These are phyloP conservation scores for Sclerotinia minor DNA, from an alignment of 2,329 filamentous ascomycete genomes.

Conservation along the genomic window DNA sequence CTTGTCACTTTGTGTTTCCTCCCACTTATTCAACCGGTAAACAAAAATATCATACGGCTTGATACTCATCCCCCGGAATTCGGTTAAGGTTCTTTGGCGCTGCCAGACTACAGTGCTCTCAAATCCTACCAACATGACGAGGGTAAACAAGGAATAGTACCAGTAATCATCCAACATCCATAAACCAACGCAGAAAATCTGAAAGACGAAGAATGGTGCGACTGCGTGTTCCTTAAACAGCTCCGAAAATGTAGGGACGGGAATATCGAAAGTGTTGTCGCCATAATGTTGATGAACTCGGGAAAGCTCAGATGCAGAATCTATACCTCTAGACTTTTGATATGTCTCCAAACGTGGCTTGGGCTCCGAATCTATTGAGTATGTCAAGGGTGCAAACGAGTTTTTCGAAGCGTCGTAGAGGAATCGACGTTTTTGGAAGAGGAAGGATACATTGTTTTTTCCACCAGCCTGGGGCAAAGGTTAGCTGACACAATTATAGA, in stretches of 20 bases:
- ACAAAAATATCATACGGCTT: conserved; percentile 96
- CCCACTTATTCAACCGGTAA: conserved; percentile 84
- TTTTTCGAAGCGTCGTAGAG: conserved; percentile 72
- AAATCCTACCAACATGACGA: conserved; percentile 97
- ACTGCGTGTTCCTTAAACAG: conserved; percentile 98
- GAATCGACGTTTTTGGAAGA: conserved; percentile 98
- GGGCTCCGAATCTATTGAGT: conserved; percentile 80
- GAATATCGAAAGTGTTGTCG: conserved; percentile 94
- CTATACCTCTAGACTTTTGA: conserved; percentile 76
- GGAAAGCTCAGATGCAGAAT: conserved; percentile 71
- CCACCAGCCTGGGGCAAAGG: conserved; percentile 58
- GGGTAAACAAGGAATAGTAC: conserved; percentile 99
- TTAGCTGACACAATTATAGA: conserved; percentile 30
- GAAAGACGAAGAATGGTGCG: conserved; percentile 98
- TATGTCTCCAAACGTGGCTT: conserved; percentile 77
- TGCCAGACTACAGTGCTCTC: conserved; percentile 99
- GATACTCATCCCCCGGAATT: conserved; percentile 99
- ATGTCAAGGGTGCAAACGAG: conserved; percentile 79
- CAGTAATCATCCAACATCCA: conserved; percentile 99
- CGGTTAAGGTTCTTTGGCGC: conserved; percentile 88
- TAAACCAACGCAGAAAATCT: conserved; percentile 95
- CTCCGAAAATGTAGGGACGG: conserved; percentile 91
- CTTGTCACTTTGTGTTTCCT: conserved; percentile 84
- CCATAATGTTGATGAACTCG: conserved; percentile 91
- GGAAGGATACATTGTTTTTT: conserved; percentile 78